Evolutionary conservation across 805 yeast species (phyloP).

Genomic region (Alloascoidea africana): DNA sequence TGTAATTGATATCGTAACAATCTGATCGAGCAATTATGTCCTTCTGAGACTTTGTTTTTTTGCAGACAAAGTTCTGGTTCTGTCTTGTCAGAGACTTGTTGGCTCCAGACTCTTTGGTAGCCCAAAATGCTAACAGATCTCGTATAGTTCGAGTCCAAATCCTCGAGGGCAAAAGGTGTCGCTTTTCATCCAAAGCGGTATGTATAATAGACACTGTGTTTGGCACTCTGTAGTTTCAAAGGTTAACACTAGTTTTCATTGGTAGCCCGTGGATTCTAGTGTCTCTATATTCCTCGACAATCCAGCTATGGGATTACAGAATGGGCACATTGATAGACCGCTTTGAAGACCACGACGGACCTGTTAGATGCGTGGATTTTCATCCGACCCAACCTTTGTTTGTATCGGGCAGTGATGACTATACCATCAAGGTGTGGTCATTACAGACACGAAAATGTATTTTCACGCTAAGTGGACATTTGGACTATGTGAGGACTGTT

Average conservation of each 20-base stretch:
- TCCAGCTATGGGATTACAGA: slow-evolving; percentile 97
- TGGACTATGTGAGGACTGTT: slow-evolving; percentile 90
- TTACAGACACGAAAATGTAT: slow-evolving; percentile 80
- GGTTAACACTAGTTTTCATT: slow-evolving; percentile 7
- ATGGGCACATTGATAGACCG: slow-evolving; percentile 97
- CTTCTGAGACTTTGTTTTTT: not conserved
- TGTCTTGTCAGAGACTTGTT: not conserved
- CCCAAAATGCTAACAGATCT: slow-evolving; percentile 8
- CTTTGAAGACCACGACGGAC: slow-evolving; percentile 97
- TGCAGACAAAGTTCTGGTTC: not conserved
- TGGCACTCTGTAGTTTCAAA: not conserved
- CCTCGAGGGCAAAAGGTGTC: slow-evolving; percentile 93
- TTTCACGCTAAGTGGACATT: slow-evolving; percentile 83
- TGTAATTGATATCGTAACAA: slow-evolving; percentile 11
- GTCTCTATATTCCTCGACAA: slow-evolving; percentile 93
- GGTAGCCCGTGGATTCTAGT: slow-evolving; percentile 88
- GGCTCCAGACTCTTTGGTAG: slow-evolving; percentile 1
- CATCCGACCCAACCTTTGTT: slow-evolving; percentile 97
- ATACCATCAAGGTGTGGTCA: slow-evolving; percentile 92
- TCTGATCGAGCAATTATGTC: slow-evolving; percentile 1
- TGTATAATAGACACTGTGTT: slow-evolving; percentile 7
- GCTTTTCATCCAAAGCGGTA: slow-evolving; percentile 86
- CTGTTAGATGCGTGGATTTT: slow-evolving; percentile 89
- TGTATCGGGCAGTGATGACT: slow-evolving; percentile 96
- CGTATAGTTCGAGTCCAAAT: slow-evolving; percentile 81